Base-by-base conservation (phyloP, 257 asterid species). In the Rhazya stricta region DNA sequence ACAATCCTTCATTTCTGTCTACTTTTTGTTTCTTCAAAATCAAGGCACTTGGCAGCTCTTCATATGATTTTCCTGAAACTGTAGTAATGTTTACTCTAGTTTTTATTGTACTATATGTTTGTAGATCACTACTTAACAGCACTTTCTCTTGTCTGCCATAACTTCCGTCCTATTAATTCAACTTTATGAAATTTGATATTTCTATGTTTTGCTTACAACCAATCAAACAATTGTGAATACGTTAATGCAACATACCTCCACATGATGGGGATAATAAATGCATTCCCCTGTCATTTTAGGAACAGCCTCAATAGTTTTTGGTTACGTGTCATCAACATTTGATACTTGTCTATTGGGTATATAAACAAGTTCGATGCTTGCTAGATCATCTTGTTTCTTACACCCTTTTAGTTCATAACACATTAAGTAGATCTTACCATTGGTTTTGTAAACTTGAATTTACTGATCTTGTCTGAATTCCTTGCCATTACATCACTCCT, bases 1-100 rank as follows among this genome's bases (percentile, higher is more conserved):
- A 68, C 74, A 75, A 66, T 80, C 77, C 72, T 57, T 42, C 67
- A 29, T 74, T 76, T 37, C 54, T 27, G 37, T 80, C 11, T 18
- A 37, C 42, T 48, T n/a, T 69, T 77, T 51, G 36, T 69, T 76
- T 69, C 18, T 42, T 46, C n/a, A 68, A 11, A 46, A 18, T 43
- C 76, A 6, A 37, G 2, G 21, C 15, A 43, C 12, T 43, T 53
- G 10, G 70, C 25, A 43, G 42, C 39, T 67, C 63, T 50, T 36
- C 9, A 16, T 27, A 13, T 69, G 37, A 6, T 69, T 5, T 39
- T 16, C 45, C 53, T 25, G 57, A 27, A 27, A 68, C 37, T 41
- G 11, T 57, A 21, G 27, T 27, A 25, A 57, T 57, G 13, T 8
- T n/a, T 57, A n/a, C 1, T 15, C 34, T 9, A 57, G 61, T 57